Percentiles rank a stretch among this genome's conserved stretches.
phyloP scores from a whole-genome alignment of 257 asterid genomes.

The Voacanga thouarsii region DNA sequence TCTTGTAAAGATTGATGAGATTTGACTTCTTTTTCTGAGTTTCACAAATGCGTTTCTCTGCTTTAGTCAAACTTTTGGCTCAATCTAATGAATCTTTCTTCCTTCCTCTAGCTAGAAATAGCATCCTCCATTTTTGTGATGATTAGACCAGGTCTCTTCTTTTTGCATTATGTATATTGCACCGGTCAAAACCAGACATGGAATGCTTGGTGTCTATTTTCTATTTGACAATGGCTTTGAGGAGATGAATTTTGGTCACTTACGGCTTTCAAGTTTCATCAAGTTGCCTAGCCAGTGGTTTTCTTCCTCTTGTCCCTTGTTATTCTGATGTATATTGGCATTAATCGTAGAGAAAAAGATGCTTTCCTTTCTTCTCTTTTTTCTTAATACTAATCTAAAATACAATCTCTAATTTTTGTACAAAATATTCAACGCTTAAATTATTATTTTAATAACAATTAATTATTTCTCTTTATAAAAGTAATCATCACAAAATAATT shows the following conservation, averaged over 20 bases:
- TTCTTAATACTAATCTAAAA: not conserved
- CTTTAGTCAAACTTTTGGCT: slow-evolving; percentile 15
- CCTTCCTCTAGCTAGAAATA: too few relatives aligned
- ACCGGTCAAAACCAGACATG: slow-evolving; percentile 5
- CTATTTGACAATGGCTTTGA: not conserved
- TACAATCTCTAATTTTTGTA: too few relatives aligned
- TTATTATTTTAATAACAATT: too few relatives aligned
- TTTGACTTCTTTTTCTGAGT: slow-evolving; percentile 34
- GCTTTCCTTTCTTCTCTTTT: not conserved
- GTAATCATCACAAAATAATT: too few relatives aligned
- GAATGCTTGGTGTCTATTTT: slow-evolving; percentile 1
- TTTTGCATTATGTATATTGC: not conserved
- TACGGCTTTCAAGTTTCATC: not conserved
- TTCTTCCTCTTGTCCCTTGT: not conserved
- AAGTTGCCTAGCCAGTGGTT: not conserved
- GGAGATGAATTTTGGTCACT: not conserved
- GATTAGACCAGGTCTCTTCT: not conserved
- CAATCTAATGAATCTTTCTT: not conserved
- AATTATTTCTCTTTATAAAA: too few relatives aligned
- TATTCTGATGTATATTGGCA: too few relatives aligned
- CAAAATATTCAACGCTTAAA: too few relatives aligned
- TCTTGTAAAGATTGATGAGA: slow-evolving; percentile 41
- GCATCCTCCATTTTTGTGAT: too few relatives aligned
- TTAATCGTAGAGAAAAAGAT: not conserved
- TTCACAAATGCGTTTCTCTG: not conserved